Conservation (phyloP, 208 protist species). For the Trypanosoma rangeli region DNA sequence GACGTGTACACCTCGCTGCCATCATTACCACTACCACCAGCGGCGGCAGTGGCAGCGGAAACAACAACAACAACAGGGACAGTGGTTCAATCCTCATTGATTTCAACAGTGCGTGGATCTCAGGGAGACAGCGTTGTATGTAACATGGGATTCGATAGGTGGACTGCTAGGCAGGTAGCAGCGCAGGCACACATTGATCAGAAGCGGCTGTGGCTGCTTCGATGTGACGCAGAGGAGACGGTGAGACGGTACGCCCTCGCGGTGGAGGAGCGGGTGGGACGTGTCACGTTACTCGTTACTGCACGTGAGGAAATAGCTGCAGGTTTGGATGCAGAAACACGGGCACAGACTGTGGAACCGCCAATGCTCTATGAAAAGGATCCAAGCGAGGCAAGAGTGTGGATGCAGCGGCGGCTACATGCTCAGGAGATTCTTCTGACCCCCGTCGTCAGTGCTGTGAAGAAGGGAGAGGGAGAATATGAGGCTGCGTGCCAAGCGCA, state of each 20-base stretch:
- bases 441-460: background rate
- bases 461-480: background rate
- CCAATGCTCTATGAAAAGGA: background rate
- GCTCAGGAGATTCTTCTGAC: background rate
- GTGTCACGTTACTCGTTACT: constrained; percentile 13
- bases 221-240: constrained; percentile 24
- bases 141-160: constrained; percentile 11
- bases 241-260: constrained; percentile 4
- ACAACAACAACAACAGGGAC: background rate
- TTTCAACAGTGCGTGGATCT: background rate
- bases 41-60: background rate
- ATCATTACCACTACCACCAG: background rate
- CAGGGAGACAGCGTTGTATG: background rate
- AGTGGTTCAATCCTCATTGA: background rate
- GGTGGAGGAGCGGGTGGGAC: constrained; percentile 16
- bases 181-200: constrained; percentile 5
- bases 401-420: constrained; percentile 1
- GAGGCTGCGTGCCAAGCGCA: background rate
- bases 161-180: constrained; percentile 9
- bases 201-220: constrained; percentile 7
- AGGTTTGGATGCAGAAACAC: background rate
- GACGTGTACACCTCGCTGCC: background rate
- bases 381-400: background rate
- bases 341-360: background rate
- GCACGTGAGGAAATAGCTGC: constrained; percentile 21